Evolutionary conservation across 768 basidiomycete genomes (phyloP).

Genomic region (Hypsizygus marmoreus): DNA sequence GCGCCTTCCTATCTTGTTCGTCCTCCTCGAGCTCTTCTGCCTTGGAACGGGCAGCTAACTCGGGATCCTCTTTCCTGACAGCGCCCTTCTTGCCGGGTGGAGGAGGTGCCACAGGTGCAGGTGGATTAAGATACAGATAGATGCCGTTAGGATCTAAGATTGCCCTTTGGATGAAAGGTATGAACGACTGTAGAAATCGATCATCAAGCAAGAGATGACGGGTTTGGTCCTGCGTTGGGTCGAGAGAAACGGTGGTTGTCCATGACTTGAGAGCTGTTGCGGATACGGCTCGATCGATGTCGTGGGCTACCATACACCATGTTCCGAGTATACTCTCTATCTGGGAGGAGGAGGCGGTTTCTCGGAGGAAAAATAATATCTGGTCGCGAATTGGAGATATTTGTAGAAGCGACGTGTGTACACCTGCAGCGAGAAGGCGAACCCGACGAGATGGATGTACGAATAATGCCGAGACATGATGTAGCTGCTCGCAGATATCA

Average conservation of each 20-base stretch:
- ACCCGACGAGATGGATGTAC: constrained; percentile 80
- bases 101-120: constrained; percentile 39
- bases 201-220: constrained; percentile 33
- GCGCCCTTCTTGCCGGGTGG: constrained; percentile 35
- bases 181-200: constrained; percentile 35
- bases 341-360: constrained; percentile 49
- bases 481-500: constrained; percentile 51
- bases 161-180: constrained; percentile 54
- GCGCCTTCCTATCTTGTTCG: constrained; percentile 67
- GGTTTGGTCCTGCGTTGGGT: constrained; percentile 6
- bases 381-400: constrained; percentile 50
- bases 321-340: constrained; percentile 63
- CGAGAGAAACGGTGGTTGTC: constrained; percentile 38
- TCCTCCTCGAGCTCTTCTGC: constrained; percentile 67
- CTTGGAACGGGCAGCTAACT: constrained; percentile 39
- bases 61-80: constrained; percentile 35
- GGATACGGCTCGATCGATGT: constrained; percentile 67
- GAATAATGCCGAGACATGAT: constrained; percentile 83
- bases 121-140: constrained; percentile 65
- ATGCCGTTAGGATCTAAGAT: constrained; percentile 63
- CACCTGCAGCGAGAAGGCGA: constrained; percentile 55
- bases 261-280: constrained; percentile 54
- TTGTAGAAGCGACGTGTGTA: constrained; percentile 68
- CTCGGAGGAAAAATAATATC: constrained; percentile 50
- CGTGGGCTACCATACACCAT: constrained; percentile 74